Percentiles rank a stretch among this genome's conserved stretches.
Evolutionary conservation across 305 asterid genomes (phyloP).

Genomic region (Fraxinus xanthoxyloides): DNA sequence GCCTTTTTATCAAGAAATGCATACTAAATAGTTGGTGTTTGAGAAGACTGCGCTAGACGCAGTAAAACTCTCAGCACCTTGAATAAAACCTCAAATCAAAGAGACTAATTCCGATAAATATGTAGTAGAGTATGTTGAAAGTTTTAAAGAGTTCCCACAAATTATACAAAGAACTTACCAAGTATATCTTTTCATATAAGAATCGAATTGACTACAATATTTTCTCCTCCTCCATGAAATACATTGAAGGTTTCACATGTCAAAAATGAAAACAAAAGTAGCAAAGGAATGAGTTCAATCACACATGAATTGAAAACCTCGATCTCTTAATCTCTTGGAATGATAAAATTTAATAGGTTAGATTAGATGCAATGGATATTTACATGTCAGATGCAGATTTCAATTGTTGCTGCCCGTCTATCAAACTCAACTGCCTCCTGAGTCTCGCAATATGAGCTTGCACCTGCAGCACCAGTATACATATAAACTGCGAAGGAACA

Average conservation of each 20-base stretch:
- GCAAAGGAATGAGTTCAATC: conserved; percentile 20
- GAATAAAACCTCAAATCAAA: background rate
- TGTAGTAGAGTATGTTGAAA: background rate
- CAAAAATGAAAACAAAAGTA: conserved; percentile 27
- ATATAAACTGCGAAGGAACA: conserved; percentile 20
- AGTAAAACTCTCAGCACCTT: background rate
- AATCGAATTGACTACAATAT: background rate
- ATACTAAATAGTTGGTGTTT: background rate
- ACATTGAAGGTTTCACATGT: conserved; percentile 15
- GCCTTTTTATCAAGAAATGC: background rate
- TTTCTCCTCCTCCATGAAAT: conserved; percentile 7
- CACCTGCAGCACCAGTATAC: conserved; percentile 51
- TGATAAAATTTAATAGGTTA: conserved; percentile 22
- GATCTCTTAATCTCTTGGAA: conserved; percentile 14
- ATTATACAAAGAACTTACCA: background rate
- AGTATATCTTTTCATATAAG: conserved; percentile 3
- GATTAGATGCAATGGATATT: conserved; percentile 26
- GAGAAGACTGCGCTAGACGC: background rate
- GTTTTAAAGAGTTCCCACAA: background rate
- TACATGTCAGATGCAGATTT: conserved; percentile 59
- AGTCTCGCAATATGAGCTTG: conserved; percentile 89
- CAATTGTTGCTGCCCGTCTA: conserved; percentile 72
- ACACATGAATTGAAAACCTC: conserved; percentile 6
- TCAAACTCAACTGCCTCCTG: conserved; percentile 73
- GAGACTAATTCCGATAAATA: background rate